Evolutionary conservation across 2,329 filamentous ascomycete genomes (phyloP).

Genomic region (Penicillium sp.): DNA sequence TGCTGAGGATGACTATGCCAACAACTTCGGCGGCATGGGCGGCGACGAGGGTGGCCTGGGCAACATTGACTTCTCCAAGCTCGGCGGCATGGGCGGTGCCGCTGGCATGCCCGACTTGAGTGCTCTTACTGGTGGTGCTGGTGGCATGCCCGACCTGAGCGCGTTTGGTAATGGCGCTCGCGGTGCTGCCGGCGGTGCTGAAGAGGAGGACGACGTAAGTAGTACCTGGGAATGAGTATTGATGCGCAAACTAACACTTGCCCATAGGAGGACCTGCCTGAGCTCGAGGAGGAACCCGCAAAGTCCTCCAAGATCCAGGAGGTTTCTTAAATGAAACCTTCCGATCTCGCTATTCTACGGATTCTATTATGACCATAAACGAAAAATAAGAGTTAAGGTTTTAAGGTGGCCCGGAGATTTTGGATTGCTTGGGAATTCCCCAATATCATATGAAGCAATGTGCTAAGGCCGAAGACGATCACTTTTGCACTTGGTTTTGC

Average conservation of each 20-base stretch:
- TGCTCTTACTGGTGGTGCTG: conserved; percentile 37
- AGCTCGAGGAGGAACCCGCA: conserved; percentile 50
- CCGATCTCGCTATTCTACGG: conserved; percentile 14
- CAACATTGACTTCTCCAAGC: conserved; percentile 91
- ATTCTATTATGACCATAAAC: conserved; percentile 24
- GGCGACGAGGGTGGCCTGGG: conserved; percentile 53
- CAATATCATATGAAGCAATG: conserved; percentile 13
- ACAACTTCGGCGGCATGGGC: conserved; percentile 35
- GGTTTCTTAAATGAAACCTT: conserved; percentile 25
- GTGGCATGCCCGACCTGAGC: conserved; percentile 21
- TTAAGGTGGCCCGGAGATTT: conserved; percentile 11
- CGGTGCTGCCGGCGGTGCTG: conserved; percentile 30
- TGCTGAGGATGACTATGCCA: conserved; percentile 66
- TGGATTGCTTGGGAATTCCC: conserved; percentile 11
- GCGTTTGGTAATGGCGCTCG: conserved; percentile 25
- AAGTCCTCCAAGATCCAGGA: conserved; percentile 38
- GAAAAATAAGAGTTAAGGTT: conserved; percentile 18
- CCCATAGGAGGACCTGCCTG: conserved; percentile 74
- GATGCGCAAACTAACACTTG: neutral
- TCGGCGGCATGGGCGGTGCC: conserved; percentile 56
- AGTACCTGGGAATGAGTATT: conserved; percentile 27
- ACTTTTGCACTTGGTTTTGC: conserved; percentile 2
- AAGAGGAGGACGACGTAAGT: conserved; percentile 47
- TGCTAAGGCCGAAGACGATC: conserved; percentile 7
- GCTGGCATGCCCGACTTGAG: conserved; percentile 22